A percentile compares a stretch with the other conserved stretches of the same genome.
Evolutionary conservation across 23 red algal genomes (phyloP).

Genomic region (Gracilaria caudata): DNA sequence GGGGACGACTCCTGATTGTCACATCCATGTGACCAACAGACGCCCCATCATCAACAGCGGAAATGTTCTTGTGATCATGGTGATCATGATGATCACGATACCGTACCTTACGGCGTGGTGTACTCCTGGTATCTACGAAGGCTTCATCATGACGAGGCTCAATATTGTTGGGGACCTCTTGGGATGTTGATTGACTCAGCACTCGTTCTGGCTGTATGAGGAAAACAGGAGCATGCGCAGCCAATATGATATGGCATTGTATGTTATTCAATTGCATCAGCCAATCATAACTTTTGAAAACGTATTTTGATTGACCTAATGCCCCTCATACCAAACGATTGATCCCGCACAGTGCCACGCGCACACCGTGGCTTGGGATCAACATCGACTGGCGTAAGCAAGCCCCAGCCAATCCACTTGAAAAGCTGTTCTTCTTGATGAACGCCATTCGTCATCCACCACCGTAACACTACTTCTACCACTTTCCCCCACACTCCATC

Average conservation of each 20-base stretch:
- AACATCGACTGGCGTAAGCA: not conserved
- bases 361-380: not conserved
- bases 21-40: too few species aligned
- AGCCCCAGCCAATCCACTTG: not conserved
- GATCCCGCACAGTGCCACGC: not conserved
- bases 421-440: not conserved
- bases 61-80: too few species aligned
- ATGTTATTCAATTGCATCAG: not conserved
- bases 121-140: too few species aligned
- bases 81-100: too few species aligned
- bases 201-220: too few species aligned
- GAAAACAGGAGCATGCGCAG: not conserved
- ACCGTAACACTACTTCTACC: not conserved
- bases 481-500: not conserved
- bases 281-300: not conserved
- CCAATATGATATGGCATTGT: not conserved
- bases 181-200: not conserved
- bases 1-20: too few species aligned
- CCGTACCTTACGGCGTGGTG: too few species aligned
- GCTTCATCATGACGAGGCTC: too few species aligned
- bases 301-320: not conserved
- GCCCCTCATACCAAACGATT: not conserved
- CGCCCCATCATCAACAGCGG: too few species aligned
- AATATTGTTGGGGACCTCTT: too few species aligned
- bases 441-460: not conserved